Evolutionary conservation across 208 protist genomes (phyloP), one percentile per base, ranked within the genome.

Genomic region (Naegleria fowleri): DNA sequence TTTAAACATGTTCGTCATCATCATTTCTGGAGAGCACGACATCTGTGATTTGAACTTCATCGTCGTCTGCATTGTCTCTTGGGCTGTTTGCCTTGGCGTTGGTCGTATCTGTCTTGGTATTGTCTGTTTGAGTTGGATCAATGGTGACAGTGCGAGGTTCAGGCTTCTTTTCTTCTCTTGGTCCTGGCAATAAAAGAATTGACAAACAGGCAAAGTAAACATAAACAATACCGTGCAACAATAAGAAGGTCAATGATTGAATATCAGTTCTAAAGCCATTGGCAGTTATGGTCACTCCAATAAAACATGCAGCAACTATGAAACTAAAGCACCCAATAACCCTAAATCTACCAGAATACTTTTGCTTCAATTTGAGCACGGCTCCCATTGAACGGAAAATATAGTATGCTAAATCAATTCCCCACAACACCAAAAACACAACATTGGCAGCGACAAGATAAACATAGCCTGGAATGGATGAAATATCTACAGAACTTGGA

Each of bases 171-270:
- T 85, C 79, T 85, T 85, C 79, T 43, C 41, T 85, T 5, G 9
- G 4, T 5, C 79, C 79, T 43, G 79, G 79, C 36, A 85, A 25
- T 16, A 85, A 85, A 0, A 85, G n/a, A 43, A 85, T 22, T 15
- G 79, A 85, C 1, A 85, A 19, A 22, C 13, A 39, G 0, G 79
- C 83, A 86, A 86, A 86, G 48, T 86, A 86, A 15, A 86, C 9
- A 86, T 86, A 86, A 86, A 86, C 33, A 86, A 86, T 86, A 33
- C n/a, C 25, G 38, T 86, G 83, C 48, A 36, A 86, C 2, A 86
- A 0, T 29, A 86, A 11, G 39, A 86, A 86, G 9, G 39, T 33
- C 11, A 51, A 25, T 41, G 39, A 33, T 86, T 86, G 39, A 19
- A 36, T 13, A 33, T 33, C 16, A 86, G 22, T 40, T 86, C 83